These are phyloP conservation scores for Citrus unshiu DNA, from an alignment of 345 rosid species.

Conservation along the genomic window DNA sequence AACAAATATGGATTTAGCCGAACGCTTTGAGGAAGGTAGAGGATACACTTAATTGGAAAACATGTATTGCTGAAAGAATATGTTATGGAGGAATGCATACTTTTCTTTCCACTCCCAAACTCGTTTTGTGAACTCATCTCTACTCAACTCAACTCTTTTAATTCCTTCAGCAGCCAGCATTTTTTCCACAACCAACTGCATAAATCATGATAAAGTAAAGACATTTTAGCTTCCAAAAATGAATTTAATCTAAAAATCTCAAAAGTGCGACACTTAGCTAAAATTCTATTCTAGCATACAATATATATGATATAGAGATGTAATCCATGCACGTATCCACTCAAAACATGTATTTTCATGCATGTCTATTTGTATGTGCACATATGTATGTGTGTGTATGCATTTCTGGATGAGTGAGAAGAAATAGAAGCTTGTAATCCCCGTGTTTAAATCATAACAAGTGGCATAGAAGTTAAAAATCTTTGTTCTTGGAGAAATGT, in stretches of 20 bases:
- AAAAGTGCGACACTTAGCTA: background rate
- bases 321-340: background rate
- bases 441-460: background rate
- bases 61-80: background rate
- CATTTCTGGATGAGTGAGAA: background rate
- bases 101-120: slow-evolving; percentile 99
- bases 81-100: slow-evolving; percentile 37
- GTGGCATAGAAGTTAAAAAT: background rate
- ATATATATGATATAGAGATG: background rate
- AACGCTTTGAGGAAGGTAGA: background rate
- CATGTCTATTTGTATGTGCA: background rate
- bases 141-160: slow-evolving; percentile 69
- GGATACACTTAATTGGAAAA: background rate
- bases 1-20: background rate
- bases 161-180: slow-evolving; percentile 94
- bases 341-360: background rate
- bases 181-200: slow-evolving; percentile 91
- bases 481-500: background rate
- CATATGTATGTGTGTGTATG: background rate
- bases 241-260: slow-evolving; percentile 4
- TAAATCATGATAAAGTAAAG: slow-evolving; percentile 17
- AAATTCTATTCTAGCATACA: background rate
- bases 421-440: background rate
- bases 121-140: slow-evolving; percentile 86
- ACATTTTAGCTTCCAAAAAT: slow-evolving; percentile 19